phyloP scores from a whole-genome alignment of 257 asterid genomes.

The Voacanga thouarsii region DNA sequence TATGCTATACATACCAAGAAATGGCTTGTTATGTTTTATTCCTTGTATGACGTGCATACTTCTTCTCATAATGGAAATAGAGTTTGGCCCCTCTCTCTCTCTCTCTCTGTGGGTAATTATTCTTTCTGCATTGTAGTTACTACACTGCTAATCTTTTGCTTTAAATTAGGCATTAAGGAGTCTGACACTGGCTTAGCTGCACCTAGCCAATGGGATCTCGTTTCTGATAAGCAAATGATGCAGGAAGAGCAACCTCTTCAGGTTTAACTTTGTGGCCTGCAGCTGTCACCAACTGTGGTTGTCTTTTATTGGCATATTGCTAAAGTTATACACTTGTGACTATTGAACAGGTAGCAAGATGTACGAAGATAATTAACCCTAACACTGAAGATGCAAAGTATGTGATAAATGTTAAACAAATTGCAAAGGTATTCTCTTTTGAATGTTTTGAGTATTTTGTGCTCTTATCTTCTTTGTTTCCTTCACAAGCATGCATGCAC shows the following conservation, averaged over 20 bases:
- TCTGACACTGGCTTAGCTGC: conserved; percentile 98
- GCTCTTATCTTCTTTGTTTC: neutral
- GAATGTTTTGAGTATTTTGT: neutral
- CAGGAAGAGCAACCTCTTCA: conserved; percentile 98
- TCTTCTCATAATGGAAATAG: neutral
- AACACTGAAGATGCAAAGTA: conserved; percentile 87
- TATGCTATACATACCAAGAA: neutral
- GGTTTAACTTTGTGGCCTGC: conserved; percentile 29
- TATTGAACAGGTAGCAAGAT: conserved; percentile 70
- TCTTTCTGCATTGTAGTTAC: neutral
- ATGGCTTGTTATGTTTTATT: neutral
- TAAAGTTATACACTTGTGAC: neutral
- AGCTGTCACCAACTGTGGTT: neutral
- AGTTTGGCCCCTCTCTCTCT: too few species aligned
- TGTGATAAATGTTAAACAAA: conserved; percentile 80
- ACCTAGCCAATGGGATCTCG: conserved; percentile 99
- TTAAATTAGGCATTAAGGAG: conserved; percentile 71
- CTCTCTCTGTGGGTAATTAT: neutral
- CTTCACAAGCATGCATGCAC: neutral
- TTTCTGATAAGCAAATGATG: conserved; percentile 99
- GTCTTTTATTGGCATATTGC: neutral
- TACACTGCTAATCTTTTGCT: conserved; percentile 6
- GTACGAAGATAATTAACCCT: conserved; percentile 87
- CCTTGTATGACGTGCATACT: neutral
- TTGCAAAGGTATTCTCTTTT: conserved; percentile 47